Conservation (phyloP, 768 basidiomycete species). For the Dendrothele bispora region DNA sequence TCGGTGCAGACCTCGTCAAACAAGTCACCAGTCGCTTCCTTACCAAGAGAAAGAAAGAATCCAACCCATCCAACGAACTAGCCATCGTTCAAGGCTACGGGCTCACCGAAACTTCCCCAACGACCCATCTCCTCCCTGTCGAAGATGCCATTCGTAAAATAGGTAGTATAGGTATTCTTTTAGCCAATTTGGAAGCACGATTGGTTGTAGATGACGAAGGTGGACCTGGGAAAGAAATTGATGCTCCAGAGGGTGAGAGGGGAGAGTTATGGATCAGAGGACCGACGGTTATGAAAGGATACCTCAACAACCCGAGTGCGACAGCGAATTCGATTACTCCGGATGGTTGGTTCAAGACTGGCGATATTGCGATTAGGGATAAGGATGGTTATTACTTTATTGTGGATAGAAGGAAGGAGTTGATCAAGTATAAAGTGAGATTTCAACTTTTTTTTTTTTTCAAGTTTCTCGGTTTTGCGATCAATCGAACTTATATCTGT, state of each 20-base stretch:
- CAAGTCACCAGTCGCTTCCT: conserved; percentile 30
- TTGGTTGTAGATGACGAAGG: conserved; percentile 66
- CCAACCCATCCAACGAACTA: conserved; percentile 1
- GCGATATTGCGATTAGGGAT: conserved; percentile 73
- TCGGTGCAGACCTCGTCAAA: conserved; percentile 61
- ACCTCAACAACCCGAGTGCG: conserved; percentile 69
- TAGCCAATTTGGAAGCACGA: conserved; percentile 77
- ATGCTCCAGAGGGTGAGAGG: conserved; percentile 52
- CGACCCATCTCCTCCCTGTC: conserved; percentile 50
- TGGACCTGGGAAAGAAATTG: conserved; percentile 46
- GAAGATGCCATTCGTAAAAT: conserved; percentile 45
- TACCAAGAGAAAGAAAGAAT: background rate
- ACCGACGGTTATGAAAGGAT: conserved; percentile 85
- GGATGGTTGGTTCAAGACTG: conserved; percentile 88
- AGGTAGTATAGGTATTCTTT: conserved; percentile 66
- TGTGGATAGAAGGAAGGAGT: conserved; percentile 72
- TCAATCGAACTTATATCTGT: background rate
- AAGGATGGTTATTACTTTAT: conserved; percentile 72
- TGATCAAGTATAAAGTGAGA: conserved; percentile 70
- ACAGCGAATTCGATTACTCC: conserved; percentile 67
- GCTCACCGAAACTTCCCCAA: conserved; percentile 82
- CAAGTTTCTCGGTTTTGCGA: too few species aligned
- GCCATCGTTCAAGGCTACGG: conserved; percentile 52
- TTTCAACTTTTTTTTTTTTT: background rate
- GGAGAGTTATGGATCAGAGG: conserved; percentile 87